Conservation (phyloP, 164 flowering plant genomes). For the Magnolia changhungtana region DNA sequence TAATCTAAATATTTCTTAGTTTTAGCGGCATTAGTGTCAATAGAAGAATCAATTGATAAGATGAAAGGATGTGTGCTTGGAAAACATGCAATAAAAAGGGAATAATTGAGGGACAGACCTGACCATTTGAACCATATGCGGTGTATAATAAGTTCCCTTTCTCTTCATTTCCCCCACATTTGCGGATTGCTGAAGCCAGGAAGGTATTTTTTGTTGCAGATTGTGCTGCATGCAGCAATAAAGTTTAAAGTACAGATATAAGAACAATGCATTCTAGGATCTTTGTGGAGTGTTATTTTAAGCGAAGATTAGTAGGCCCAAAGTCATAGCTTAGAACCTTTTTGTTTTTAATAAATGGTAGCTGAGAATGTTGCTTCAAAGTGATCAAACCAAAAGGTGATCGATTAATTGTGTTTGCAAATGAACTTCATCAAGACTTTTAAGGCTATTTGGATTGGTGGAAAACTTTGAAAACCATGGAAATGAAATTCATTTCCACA, state of each 20-base stretch:
- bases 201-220: slow-evolving; percentile 69
- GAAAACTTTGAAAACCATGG: too few species aligned
- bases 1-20: background rate
- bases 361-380: too few species aligned
- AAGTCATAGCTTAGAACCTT: too few species aligned
- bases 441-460: too few species aligned
- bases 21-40: too few species aligned
- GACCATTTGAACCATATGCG: slow-evolving; percentile 91
- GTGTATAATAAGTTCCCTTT: slow-evolving; percentile 68
- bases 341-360: too few species aligned
- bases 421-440: too few species aligned
- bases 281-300: too few species aligned
- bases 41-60: background rate
- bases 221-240: slow-evolving; percentile 56
- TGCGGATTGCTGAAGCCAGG: slow-evolving; percentile 78
- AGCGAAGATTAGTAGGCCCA: too few species aligned
- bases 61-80: background rate
- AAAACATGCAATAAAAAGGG: background rate
- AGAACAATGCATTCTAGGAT: background rate
- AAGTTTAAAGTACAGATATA: background rate
- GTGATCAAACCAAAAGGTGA: too few species aligned
- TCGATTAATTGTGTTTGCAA: too few species aligned
- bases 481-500: too few species aligned
- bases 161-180: slow-evolving; percentile 93
- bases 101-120: slow-evolving; percentile 41